Evolutionary conservation across 2,329 filamentous ascomycete species (phyloP), one percentile per base, ranked within the genome.

Genomic region (Ophiostoma ulmi): DNA sequence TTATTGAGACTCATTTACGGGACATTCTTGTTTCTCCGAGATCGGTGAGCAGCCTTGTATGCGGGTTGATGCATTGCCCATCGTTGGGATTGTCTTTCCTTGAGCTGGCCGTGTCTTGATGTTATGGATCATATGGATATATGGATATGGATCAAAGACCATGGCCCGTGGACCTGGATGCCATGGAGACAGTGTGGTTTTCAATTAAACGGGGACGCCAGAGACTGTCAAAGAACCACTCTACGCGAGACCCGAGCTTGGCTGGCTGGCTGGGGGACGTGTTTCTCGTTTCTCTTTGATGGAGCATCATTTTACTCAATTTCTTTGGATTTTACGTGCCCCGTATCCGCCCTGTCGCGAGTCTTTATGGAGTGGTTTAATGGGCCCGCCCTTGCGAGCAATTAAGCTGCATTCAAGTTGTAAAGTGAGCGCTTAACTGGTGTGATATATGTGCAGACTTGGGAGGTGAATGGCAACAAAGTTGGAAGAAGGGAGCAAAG

Each of bases 181-280:
- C 36, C 63, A 65, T 65, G 63, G 63, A 65, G 63, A 65, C 63
- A 39, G 5, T 39, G 63, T 65, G 35, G 63, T 38, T 65, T 38
- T 39, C 26, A 38, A 22, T 39, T 65, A n/a, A 67, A 52, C 35
- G 5, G 31, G 52, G 52, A 14, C 52, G 7, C 14, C 52, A 58
- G 26, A 36, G 58, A 36, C 36, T 52, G 38, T 41, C 44, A 35
- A 20, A 55, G 63, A 64, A 26, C 52, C 65, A 70, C 69, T 70
- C 39, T 64, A 70, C 65, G 65, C 65, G 35, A 70, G 36, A 61
- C 44, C 55, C 6, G 22, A 61, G 22, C 69, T 66, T 67, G 52
- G 69, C 31, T 31, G 31, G 31, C 69, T 67, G 58, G 63, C 61
- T 38, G 31, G 63, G 63, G 36, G 36, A 65, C 63, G 65, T 67